Base-by-base conservation (phyloP, 345 rosid genomes). In the Raphanus raphanistrum region DNA sequence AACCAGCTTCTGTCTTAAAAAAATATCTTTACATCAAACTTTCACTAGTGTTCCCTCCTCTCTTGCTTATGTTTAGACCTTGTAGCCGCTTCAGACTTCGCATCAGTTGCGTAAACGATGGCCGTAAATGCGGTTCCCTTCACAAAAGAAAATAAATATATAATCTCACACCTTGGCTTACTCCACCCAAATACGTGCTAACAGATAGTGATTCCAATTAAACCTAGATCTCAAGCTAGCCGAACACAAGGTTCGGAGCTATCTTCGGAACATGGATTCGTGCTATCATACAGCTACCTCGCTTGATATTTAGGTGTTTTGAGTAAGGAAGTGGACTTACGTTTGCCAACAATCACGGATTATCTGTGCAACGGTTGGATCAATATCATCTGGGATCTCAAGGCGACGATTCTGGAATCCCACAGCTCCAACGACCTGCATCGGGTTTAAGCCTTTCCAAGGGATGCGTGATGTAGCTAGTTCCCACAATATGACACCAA, bases 361-460 rank as follows among this genome's bases (percentile, higher is more conserved):
- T 76, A 92, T 92, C 82, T 90, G 90, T 12, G 97, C 91, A 68
- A 90, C 84, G 1, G 87, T 75, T 50, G 92, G 93, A 85, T 92
- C 88, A 4, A 88, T 80, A 61, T 87, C 85, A 61, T 80, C 87
- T 15, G 99, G 89, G 76, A 95, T 92, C 72, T 90, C 93, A 8
- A 92, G 96, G 17, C 89, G 97, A 38, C 96, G 84, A 75, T 95
- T 86, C 75, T 95, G 98, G 86, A 95, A 95, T 66, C 98, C 99
- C 63, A 95, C 98, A 69, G 99, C 99, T 80, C 99, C 99, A 75
- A 95, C 99, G 38, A 95, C 99, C 75, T 95, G 98, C 98, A 92
- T 92, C 12, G 99, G 97, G 70, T 92, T 92, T 86, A 95, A 80
- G 33, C 98, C 99, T 82, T 85, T 90, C 99, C 99, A 95, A 6